Evolutionary conservation across 306 rosid species (phyloP).

Genomic region (Lagenaria siceraria): DNA sequence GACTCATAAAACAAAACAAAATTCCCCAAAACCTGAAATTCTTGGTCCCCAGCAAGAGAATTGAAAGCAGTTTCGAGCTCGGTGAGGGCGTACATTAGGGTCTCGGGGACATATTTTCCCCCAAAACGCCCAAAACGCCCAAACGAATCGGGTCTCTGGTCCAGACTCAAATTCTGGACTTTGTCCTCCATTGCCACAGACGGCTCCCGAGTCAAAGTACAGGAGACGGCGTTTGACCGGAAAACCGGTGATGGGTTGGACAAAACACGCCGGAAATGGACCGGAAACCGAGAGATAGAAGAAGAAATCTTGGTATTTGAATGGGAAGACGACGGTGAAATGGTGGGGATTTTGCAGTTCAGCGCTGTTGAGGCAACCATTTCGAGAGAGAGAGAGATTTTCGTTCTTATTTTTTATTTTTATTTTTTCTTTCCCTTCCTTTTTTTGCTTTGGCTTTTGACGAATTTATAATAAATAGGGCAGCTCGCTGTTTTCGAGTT

Average conservation of each 20-base stretch:
- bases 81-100: slow-evolving; percentile 77
- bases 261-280: slow-evolving; percentile 17
- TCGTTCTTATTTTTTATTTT: background rate
- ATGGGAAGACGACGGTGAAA: slow-evolving; percentile 6
- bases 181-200: slow-evolving; percentile 21
- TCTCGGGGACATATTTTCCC: slow-evolving; percentile 93
- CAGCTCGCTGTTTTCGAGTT: background rate
- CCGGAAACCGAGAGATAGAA: slow-evolving; percentile 16
- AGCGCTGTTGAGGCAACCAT: slow-evolving; percentile 20
- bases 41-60: slow-evolving; percentile 49
- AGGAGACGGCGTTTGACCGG: slow-evolving; percentile 20
- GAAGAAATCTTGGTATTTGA: slow-evolving; percentile 17
- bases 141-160: slow-evolving; percentile 71
- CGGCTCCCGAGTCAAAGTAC: slow-evolving; percentile 37
- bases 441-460: background rate
- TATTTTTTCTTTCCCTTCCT: background rate
- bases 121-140: slow-evolving; percentile 86
- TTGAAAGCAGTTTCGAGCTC: slow-evolving; percentile 75
- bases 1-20: too few species aligned
- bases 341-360: slow-evolving; percentile 10
- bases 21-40: slow-evolving; percentile 51
- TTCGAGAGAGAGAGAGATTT: background rate
- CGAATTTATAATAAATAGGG: background rate
- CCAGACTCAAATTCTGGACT: background rate
- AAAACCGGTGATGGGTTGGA: slow-evolving; percentile 16